Base-by-base conservation (phyloP, 805 yeast genomes). In the Isabelozyma rhagii region DNA sequence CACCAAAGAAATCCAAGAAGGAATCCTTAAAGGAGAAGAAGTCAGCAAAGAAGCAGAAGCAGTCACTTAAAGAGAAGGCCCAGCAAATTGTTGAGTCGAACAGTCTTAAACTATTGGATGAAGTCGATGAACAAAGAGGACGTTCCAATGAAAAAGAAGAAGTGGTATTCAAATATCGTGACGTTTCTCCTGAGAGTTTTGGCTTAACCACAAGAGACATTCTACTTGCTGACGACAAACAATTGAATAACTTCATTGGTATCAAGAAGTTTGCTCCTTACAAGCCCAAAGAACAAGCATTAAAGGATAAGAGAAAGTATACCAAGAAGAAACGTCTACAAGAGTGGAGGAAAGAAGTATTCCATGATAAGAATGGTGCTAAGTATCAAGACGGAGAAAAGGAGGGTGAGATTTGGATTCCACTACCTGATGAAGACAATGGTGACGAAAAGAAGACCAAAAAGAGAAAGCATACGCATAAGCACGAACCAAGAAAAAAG, bases 231-330 rank as follows among this genome's bases (percentile, higher is more conserved):
- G 93, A 89, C 61, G 99, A 94, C 65, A 77, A 79, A 52, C 87
- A 86, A 45, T 76, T 94, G 67, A 94, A 94, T 68, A 86, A 84
- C 49, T 91, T 78, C 60, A 85, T 91, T 50, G 94, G 97, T 18
- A 72, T 94, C 59, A 93, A 93, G 74, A 92, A 92, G 67, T 83
- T 94, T 56, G 97, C 98, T 0, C 93, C 98, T 28, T 94, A 89
- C 66, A 83, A 97, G 65, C 82, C 89, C 21, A 80, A 80, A 55
- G 96, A 88, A 51, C 75, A 78, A 55, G 77, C 83, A 55, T 69
- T 75, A 56, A 89, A 85, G 63, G 99, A 94, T 66, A 87, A 83
- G 68, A 79, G 96, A 63, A 89, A 89, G 71, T 87, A 80, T 50
- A 83, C 91, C 39, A 94, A 93, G 77, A 83, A 84, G 72, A 87